Conservation (phyloP, 352 stramenopile genomes). For the Blastocystis sp. region DNA sequence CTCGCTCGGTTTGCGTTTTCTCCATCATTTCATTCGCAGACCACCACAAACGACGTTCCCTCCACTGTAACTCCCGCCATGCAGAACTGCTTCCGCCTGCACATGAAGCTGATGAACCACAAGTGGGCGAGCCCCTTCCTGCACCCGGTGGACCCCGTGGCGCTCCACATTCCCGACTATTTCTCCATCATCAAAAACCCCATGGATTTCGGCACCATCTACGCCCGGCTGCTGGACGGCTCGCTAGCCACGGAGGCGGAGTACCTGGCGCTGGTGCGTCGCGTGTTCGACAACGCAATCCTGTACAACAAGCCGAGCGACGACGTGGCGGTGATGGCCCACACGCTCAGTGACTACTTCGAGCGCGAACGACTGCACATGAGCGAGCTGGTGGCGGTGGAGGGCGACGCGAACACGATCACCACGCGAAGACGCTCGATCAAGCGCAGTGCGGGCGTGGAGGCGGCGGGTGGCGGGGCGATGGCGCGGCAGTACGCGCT, state of each 20-base stretch:
- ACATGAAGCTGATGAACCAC: conserved; percentile 60
- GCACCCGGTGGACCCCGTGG: conserved; percentile 87
- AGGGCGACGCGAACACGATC: conserved; percentile 15
- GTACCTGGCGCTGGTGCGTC: conserved; percentile 86
- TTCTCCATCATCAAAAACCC: conserved; percentile 90
- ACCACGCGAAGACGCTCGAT: conserved; percentile 18
- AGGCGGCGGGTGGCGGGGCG: background rate
- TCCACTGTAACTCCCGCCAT: conserved; percentile 33
- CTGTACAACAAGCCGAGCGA: conserved; percentile 83
- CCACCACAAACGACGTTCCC: conserved; percentile 26
- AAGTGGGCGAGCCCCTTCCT: conserved; percentile 78
- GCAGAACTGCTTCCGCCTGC: conserved; percentile 28
- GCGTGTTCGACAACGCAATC: conserved; percentile 96
- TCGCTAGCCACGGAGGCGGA: conserved; percentile 81
- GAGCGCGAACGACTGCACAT: conserved; percentile 33
- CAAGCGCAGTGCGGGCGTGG: background rate
- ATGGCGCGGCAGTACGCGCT: conserved; percentile 21
- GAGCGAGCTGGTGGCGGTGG: background rate
- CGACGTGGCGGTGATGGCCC: conserved; percentile 74
- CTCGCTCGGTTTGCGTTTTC: background rate
- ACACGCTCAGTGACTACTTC: conserved; percentile 13
- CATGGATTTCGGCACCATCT: conserved; percentile 95
- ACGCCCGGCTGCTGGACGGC: conserved; percentile 79
- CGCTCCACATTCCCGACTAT: conserved; percentile 87
- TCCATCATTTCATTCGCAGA: conserved; percentile 11